Evolutionary conservation across 1,284 basidiomycete genomes (phyloP).

Genomic region (Boletus albobrunnescens): DNA sequence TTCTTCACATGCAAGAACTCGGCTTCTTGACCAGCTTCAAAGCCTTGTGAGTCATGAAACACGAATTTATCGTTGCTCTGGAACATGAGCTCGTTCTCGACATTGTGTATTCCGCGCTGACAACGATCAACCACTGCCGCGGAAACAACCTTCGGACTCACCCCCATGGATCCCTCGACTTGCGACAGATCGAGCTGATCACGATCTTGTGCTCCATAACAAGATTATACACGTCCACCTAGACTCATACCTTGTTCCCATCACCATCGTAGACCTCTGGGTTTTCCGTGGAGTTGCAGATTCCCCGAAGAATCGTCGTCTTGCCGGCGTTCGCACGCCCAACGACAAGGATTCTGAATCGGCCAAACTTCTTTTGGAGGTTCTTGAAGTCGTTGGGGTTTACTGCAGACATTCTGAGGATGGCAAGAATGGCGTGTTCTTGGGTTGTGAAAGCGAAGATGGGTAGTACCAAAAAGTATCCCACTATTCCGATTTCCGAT

Average conservation of each 20-base stretch:
- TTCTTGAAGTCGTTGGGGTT: neutral
- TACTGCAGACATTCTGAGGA: neutral
- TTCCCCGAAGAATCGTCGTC: constrained; percentile 8
- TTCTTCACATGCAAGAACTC: neutral
- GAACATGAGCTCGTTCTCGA: neutral
- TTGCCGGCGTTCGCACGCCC: constrained; percentile 10
- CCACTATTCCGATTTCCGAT: too few relatives aligned
- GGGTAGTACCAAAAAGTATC: too few relatives aligned
- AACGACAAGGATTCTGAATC: neutral
- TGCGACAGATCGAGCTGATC: neutral
- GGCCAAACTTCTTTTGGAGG: neutral
- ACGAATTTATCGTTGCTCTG: neutral
- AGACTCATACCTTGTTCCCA: neutral
- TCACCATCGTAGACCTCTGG: constrained; percentile 6
- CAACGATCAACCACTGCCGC: too few relatives aligned
- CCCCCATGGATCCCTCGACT: neutral
- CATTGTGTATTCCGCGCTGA: neutral
- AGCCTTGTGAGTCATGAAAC: neutral
- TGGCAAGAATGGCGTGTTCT: neutral
- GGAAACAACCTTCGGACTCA: neutral
- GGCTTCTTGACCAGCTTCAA: neutral
- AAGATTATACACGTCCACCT: too few relatives aligned
- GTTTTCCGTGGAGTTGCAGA: constrained; percentile 6
- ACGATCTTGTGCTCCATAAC: neutral
- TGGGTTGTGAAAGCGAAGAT: too few relatives aligned